Conservation (phyloP, 2,329 filamentous ascomycete species). For the Aureobasidium namibiae region DNA sequence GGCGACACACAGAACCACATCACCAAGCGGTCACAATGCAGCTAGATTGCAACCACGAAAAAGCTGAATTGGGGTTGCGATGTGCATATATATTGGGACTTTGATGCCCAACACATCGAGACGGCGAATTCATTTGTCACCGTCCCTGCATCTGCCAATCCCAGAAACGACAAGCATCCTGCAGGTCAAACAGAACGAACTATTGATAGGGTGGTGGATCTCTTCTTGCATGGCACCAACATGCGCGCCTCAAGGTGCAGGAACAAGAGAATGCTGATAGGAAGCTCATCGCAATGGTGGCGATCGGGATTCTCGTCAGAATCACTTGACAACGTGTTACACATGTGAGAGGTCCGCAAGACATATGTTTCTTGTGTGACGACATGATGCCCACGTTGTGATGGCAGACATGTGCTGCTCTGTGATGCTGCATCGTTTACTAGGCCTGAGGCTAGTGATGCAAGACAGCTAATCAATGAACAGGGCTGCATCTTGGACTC, state of each 20-base stretch:
- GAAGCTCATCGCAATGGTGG: neutral
- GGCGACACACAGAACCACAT: neutral
- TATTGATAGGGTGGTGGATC: neutral
- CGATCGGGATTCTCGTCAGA: neutral
- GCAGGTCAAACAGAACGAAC: neutral
- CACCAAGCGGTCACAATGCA: neutral
- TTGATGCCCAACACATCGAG: neutral
- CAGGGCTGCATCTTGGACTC: neutral
- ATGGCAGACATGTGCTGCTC: neutral
- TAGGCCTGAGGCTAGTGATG: neutral
- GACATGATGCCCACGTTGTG: slow-evolving; percentile 4
- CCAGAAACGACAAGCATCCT: neutral
- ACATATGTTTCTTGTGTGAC: neutral
- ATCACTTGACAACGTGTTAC: neutral
- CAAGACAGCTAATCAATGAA: neutral
- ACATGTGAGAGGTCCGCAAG: slow-evolving; percentile 1
- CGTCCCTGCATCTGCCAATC: slow-evolving; percentile 7
- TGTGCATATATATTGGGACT: neutral
- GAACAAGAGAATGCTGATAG: neutral
- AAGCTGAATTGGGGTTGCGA: neutral
- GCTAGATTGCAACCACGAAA: neutral
- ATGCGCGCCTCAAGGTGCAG: neutral
- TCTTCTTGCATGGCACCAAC: neutral
- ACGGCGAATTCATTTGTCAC: neutral
- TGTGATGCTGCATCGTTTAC: neutral